Evolutionary conservation across 1,284 basidiomycete genomes (phyloP), one percentile per base, ranked within the genome.

Genomic region (Cryptococcus hybrid): DNA sequence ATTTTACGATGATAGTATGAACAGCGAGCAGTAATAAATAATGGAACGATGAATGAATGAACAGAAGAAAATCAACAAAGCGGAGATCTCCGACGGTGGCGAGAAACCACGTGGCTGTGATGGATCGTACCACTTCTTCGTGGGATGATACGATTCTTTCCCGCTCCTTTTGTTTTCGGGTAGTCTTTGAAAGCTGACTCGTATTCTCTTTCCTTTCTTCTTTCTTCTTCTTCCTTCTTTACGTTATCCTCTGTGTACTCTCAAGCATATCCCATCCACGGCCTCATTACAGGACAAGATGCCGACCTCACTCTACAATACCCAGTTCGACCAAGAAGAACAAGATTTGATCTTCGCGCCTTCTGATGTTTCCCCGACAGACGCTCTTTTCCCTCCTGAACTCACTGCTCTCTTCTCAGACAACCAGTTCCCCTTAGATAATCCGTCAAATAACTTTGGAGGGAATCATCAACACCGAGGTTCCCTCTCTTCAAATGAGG

Each of bases 301-400:
- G 56, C 51, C 59, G 38, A 56, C 56, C 6, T 44, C 56, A 12
- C 34, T 60, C 11, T 56, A 52, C 52, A 30, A 49, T 13, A 12
- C 13, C 6, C 49, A 52, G 24, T 34, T 38, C 37, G 40, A 49
- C 12, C 34, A 40, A 6, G 30, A 30, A 15, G 47, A 51, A 11
- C 6, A 42, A 45, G 61, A 63, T 38, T 58, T 57, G 7, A 57
- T 63, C 46, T 51, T 60, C n/a, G 62, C 65, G 58, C 50, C 59
- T 24, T 66, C 64, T 42, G 67, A 69, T 34, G 24, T 47, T 30
- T 34, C 47, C 47, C 30, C 47, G 8, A 34, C 47, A 56, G 50
- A 55, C 45, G 59, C 65, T 0, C 59, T 69, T 46, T 73, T 71
- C 51, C 62, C 67, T 9, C 63, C 66, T 3, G 56, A 61, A 4